Evolutionary conservation across 768 basidiomycete genomes (phyloP).

Genomic region (Rubroboletus pulcherrimus): DNA sequence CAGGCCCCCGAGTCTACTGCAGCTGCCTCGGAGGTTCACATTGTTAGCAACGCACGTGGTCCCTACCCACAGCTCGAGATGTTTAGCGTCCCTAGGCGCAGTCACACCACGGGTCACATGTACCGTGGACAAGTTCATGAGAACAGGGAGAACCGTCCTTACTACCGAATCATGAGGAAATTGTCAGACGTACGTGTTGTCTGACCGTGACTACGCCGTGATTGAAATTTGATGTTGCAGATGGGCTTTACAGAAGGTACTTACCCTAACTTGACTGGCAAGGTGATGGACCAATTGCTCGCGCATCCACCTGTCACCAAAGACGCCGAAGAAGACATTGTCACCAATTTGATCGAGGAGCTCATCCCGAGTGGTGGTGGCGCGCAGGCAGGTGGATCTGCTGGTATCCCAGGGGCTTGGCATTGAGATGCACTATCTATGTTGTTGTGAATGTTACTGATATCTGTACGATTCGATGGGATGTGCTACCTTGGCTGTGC

Average conservation of each 20-base stretch:
- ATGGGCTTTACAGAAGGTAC: constrained; percentile 70
- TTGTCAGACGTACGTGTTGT: constrained; percentile 56
- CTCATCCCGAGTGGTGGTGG: constrained; percentile 44
- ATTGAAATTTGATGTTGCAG: constrained; percentile 32
- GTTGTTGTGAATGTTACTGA: not conserved
- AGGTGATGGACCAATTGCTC: constrained; percentile 50
- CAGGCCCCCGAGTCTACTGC: constrained; percentile 17
- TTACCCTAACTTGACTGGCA: constrained; percentile 49
- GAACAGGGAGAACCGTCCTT: constrained; percentile 35
- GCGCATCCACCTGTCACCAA: constrained; percentile 39
- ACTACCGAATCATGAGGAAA: constrained; percentile 51
- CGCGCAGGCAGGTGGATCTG: constrained; percentile 35
- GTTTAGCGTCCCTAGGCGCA: constrained; percentile 49
- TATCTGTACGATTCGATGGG: constrained; percentile 16
- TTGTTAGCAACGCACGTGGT: constrained; percentile 61
- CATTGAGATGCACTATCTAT: constrained; percentile 22
- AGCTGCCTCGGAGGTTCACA: constrained; percentile 32
- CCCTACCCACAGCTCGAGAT: constrained; percentile 63
- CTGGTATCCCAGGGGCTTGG: constrained; percentile 47
- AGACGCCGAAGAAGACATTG: constrained; percentile 62
- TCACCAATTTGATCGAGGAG: constrained; percentile 58
- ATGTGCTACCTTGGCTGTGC: not conserved
- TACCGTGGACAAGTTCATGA: constrained; percentile 18
- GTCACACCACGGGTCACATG: constrained; percentile 31
- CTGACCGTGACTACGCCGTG: constrained; percentile 5